Base-by-base conservation (phyloP, 2,329 filamentous ascomycete genomes). In the Penicillium aurantiogriseum region DNA sequence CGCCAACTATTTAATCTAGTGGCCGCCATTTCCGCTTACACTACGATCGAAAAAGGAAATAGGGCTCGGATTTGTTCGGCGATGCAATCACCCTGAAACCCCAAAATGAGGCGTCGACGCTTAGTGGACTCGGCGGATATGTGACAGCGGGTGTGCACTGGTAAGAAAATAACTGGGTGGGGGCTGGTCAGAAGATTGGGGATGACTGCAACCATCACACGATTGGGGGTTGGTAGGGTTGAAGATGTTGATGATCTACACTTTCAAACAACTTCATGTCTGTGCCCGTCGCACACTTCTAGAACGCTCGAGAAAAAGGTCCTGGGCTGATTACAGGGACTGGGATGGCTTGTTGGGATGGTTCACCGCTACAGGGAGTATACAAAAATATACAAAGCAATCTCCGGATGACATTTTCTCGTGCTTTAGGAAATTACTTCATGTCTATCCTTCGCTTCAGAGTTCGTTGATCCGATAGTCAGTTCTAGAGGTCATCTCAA, bases 71-170 rank as follows among this genome's bases (percentile, higher is more conserved):
- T 48, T 45, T 67, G 39, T 50, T 66, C 63, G 61, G 61, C 25
- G 54, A 63, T 59, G 59, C 60, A 61, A 63, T 62, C 51, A 64
- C 56, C 62, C 62, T 67, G 63, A 66, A 67, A 64, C 63, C 33
- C 40, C 42, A 40, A 29, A 57, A 48, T 51, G 53, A 63, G 58
- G 58, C 55, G 54, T 54, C 43, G 27, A 19, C 8, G 23, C 45
- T 56, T 54, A 52, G 56, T 35, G 50, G 38, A 43, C 23, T 38
- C 49, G 57, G 36, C 46, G 48, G 43, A 48, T 51, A 60, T 61
- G 62, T 65, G 64, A 63, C 63, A 64, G 60, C 58, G 60, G 62
- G 48, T 59, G 53, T 47, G 54, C 58, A 58, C 58, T 59, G 57
- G 51, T 13, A 39, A 31, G 19, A 25, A 31, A 44, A 44, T 44